phyloP scores from a whole-genome alignment of 257 asterid species.

The Jacaranda copaia region DNA sequence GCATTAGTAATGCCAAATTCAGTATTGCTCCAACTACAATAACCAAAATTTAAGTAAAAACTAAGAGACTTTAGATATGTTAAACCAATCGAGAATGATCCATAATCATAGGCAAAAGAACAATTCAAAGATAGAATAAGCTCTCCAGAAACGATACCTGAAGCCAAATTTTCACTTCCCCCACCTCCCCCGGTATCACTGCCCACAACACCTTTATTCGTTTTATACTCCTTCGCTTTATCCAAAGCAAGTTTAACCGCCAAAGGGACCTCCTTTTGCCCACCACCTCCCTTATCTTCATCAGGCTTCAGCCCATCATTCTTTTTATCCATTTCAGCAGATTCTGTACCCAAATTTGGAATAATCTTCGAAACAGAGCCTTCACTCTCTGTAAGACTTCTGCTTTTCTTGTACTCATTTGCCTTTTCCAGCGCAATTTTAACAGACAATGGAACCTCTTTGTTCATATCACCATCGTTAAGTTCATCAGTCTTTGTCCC shows the following conservation, averaged over 20 bases:
- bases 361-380: conserved; percentile 29
- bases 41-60: background rate
- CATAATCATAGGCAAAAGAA: background rate
- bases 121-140: background rate
- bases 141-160: conserved; percentile 51
- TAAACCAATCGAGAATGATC: background rate
- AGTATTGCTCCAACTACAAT: background rate
- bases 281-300: conserved; percentile 32
- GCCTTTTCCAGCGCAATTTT: conserved; percentile 63
- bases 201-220: conserved; percentile 44
- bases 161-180: conserved; percentile 35
- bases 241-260: conserved; percentile 58
- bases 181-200: conserved; percentile 30
- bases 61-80: background rate
- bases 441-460: conserved; percentile 53
- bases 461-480: conserved; percentile 33
- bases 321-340: conserved; percentile 23
- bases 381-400: conserved; percentile 31
- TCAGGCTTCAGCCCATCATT: conserved; percentile 21
- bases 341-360: conserved; percentile 31
- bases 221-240: conserved; percentile 66
- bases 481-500: conserved; percentile 4
- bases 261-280: conserved; percentile 46
- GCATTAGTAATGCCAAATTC: no score
- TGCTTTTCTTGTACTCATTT: conserved; percentile 49